A percentile compares a stretch with the other conserved stretches of the same genome.
These are phyloP conservation scores for Cordyceps fumosorosea DNA, from an alignment of 2,329 filamentous ascomycete genomes.

Conservation along the genomic window DNA sequence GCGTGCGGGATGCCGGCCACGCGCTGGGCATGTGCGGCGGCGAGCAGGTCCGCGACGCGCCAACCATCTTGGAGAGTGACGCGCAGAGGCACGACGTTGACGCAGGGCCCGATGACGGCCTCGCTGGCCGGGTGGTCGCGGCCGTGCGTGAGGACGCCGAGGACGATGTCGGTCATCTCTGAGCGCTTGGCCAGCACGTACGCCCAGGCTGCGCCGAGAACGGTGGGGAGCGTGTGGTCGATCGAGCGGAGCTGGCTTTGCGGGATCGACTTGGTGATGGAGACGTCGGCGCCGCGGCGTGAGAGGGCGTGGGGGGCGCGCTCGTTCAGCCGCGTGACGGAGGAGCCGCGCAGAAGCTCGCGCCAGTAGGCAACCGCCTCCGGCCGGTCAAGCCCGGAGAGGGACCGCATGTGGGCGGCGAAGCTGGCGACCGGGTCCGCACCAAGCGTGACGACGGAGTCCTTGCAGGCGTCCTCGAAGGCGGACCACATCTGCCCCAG, in stretches of 20 bases:
- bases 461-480: constrained; percentile 3
- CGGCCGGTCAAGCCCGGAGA: constrained; percentile 24
- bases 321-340: neutral
- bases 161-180: constrained; percentile 5
- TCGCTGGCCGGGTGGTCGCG: neutral
- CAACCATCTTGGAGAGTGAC: constrained; percentile 42
- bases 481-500: constrained; percentile 28
- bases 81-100: constrained; percentile 55
- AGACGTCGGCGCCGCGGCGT: neutral
- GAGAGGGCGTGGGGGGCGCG: neutral
- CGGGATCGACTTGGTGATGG: neutral
- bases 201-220: constrained; percentile 7
- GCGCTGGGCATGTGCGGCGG: constrained; percentile 44
- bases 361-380: constrained; percentile 32
- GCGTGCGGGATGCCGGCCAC: constrained; percentile 43
- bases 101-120: constrained; percentile 50
- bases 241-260: neutral
- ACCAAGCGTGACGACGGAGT: constrained; percentile 19
- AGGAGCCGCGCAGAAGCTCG: constrained; percentile 27
- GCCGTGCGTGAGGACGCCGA: constrained; percentile 1
- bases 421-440: constrained; percentile 20
- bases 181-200: neutral
- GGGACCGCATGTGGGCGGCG: constrained; percentile 34
- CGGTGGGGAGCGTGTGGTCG: neutral
- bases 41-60: constrained; percentile 42